A percentile compares a stretch with the other conserved stretches of the same genome.
Evolutionary conservation across 2,329 filamentous ascomycete genomes (phyloP).

Genomic region (Colletotrichum aenigma): DNA sequence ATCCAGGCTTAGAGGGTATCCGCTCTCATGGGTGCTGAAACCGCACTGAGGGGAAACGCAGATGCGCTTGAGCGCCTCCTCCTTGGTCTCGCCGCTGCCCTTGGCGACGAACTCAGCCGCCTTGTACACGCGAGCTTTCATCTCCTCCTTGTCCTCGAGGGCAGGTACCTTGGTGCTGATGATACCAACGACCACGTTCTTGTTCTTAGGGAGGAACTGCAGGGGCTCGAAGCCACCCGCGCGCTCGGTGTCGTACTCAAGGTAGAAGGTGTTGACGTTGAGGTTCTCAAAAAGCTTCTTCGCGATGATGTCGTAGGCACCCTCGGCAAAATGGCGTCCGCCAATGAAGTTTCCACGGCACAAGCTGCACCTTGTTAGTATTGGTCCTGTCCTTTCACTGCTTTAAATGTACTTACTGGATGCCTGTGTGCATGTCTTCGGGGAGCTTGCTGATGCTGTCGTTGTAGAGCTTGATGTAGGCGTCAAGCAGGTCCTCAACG

Average conservation of each 20-base stretch:
- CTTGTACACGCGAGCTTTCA: constrained; percentile 62
- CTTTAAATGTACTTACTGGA: constrained; percentile 49
- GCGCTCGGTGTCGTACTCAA: constrained; percentile 71
- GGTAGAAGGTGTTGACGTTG: constrained; percentile 70
- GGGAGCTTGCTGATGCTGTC: constrained; percentile 68
- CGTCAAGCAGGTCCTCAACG: constrained; percentile 71
- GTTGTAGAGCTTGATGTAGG: constrained; percentile 80
- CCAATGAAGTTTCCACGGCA: constrained; percentile 68
- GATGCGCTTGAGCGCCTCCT: constrained; percentile 72
- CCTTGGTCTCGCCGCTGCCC: constrained; percentile 65
- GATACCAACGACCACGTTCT: constrained; percentile 68
- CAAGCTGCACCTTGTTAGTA: background rate
- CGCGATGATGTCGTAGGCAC: constrained; percentile 70
- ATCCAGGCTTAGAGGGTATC: constrained; percentile 70
- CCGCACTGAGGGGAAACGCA: constrained; percentile 75
- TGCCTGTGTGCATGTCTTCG: constrained; percentile 74
- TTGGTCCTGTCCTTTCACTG: background rate
- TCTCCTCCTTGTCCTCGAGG: constrained; percentile 67
- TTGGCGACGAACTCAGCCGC: constrained; percentile 73
- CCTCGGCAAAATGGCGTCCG: constrained; percentile 69
- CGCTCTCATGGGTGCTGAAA: constrained; percentile 76
- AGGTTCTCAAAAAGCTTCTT: constrained; percentile 68
- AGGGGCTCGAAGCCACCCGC: constrained; percentile 71
- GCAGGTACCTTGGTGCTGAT: constrained; percentile 67
- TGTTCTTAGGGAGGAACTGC: constrained; percentile 61